Evolutionary conservation across 2,329 filamentous ascomycete genomes (phyloP).

Genomic region (Zymoseptoria tritici): DNA sequence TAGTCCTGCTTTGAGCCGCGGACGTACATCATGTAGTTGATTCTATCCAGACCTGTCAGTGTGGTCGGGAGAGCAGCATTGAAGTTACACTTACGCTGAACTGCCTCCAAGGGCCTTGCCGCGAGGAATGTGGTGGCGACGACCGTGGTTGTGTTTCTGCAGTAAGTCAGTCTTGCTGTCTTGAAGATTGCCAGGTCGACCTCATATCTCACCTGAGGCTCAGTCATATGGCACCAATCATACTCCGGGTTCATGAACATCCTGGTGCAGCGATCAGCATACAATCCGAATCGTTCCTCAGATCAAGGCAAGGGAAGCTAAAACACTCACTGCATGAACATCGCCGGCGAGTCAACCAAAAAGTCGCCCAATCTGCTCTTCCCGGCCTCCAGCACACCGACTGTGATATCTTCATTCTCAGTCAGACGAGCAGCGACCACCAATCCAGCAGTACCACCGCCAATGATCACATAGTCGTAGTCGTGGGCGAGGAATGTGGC

Average conservation of each 20-base stretch:
- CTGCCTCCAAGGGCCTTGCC: slow-evolving; percentile 35
- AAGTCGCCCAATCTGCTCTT: slow-evolving; percentile 20
- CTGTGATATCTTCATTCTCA: slow-evolving; percentile 26
- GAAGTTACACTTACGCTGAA: slow-evolving; percentile 17
- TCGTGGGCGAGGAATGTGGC: slow-evolving; percentile 22
- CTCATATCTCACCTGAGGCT: slow-evolving; percentile 13
- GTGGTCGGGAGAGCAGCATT: neutral
- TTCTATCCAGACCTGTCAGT: slow-evolving; percentile 6
- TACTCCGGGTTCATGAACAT: slow-evolving; percentile 19
- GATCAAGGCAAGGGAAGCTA: no score
- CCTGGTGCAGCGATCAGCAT: no score
- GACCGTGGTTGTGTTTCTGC: slow-evolving; percentile 14
- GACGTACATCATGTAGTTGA: slow-evolving; percentile 33
- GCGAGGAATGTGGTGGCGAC: slow-evolving; percentile 20
- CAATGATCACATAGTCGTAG: slow-evolving; percentile 26
- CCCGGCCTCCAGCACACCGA: slow-evolving; percentile 30
- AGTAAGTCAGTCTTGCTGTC: neutral
- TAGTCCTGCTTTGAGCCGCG: slow-evolving; percentile 41
- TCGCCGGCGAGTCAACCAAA: slow-evolving; percentile 19
- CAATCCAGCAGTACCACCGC: slow-evolving; percentile 28
- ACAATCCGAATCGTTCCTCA: no score
- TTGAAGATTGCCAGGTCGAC: neutral
- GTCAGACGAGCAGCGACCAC: slow-evolving; percentile 25
- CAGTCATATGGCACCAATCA: slow-evolving; percentile 20
- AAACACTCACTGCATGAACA: slow-evolving; percentile 15